Conservation (phyloP, 768 basidiomycete genomes). For the Lyophyllum semitale region DNA sequence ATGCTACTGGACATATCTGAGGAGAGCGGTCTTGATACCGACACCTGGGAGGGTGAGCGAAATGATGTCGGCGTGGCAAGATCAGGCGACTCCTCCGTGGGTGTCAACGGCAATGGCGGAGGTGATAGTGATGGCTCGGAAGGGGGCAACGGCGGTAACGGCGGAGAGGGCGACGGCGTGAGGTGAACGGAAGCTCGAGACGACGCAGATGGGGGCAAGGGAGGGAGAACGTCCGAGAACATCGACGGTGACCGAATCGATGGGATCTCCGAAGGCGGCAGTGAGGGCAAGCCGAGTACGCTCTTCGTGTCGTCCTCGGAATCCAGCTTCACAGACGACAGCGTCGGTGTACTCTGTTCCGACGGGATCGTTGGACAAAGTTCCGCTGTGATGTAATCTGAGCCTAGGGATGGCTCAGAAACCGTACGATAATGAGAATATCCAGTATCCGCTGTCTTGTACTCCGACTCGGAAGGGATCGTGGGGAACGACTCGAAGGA, state of each 20-base stretch:
- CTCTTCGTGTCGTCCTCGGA: slow-evolving; percentile 31
- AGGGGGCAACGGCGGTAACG: slow-evolving; percentile 26
- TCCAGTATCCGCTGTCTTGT: slow-evolving; percentile 31
- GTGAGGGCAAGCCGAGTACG: slow-evolving; percentile 16
- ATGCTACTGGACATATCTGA: slow-evolving; percentile 14
- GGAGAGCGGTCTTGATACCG: slow-evolving; percentile 10
- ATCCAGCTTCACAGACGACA: slow-evolving; percentile 33
- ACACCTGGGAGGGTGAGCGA: slow-evolving; percentile 21
- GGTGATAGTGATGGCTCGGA: slow-evolving; percentile 17
- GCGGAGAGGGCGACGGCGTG: slow-evolving; percentile 26
- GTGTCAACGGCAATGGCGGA: slow-evolving; percentile 11
- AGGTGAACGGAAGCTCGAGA: slow-evolving; percentile 18
- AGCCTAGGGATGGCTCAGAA: slow-evolving; percentile 28
- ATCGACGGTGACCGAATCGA: slow-evolving; percentile 16
- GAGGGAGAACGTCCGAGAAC: slow-evolving; percentile 14
- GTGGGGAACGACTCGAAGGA: slow-evolving; percentile 62
- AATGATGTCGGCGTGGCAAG: slow-evolving; percentile 35
- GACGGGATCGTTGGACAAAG: slow-evolving; percentile 46
- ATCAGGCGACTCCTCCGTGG: slow-evolving; percentile 26
- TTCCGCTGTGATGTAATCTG: slow-evolving; percentile 53
- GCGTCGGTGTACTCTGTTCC: slow-evolving; percentile 41
- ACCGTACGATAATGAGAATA: slow-evolving; percentile 30
- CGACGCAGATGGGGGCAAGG: slow-evolving; percentile 15
- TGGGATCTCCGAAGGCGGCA: slow-evolving; percentile 12
- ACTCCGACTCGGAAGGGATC: slow-evolving; percentile 54